Evolutionary conservation across 805 yeast genomes (phyloP).

Genomic region (Priceomyces castillae): DNA sequence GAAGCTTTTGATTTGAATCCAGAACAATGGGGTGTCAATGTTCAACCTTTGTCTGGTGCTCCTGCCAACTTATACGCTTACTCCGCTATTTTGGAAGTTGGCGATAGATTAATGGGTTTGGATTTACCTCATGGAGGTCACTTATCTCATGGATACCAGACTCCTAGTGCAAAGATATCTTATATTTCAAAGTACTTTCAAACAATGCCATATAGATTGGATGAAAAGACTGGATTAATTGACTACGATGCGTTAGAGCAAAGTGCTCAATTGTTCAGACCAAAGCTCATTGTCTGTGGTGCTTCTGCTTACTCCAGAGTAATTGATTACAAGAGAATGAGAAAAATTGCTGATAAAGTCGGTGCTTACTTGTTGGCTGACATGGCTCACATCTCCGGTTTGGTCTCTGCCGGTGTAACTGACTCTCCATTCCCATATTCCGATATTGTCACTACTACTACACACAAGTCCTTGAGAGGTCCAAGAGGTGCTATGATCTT

Average conservation of each 20-base stretch:
- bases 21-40: conserved; percentile 96
- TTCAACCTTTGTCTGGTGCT: conserved; percentile 93
- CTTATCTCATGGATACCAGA: conserved; percentile 97
- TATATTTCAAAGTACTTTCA: conserved; percentile 95
- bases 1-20: conserved; percentile 80
- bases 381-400: conserved; percentile 98
- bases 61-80: conserved; percentile 98
- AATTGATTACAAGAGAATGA: conserved; percentile 95
- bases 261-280: conserved; percentile 89
- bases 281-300: conserved; percentile 95
- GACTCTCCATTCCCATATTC: conserved; percentile 96
- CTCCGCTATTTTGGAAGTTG: conserved; percentile 91
- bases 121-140: conserved; percentile 99
- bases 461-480: conserved; percentile 98
- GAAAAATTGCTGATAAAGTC: conserved; percentile 93
- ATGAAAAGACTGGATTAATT: conserved; percentile 87
- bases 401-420: conserved; percentile 92
- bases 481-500: conserved; percentile 99
- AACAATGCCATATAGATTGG: conserved; percentile 97
- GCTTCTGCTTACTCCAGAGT: conserved; percentile 97
- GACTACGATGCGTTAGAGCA: conserved; percentile 94
- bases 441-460: conserved; percentile 96
- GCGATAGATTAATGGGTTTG: conserved; percentile 96
- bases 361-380: conserved; percentile 95
- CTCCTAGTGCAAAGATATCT: conserved; percentile 88